Percentiles rank a stretch among this genome's conserved stretches.
These are phyloP conservation scores for Galerina sulciceps DNA, from an alignment of 768 basidiomycete genomes.

Conservation along the genomic window DNA sequence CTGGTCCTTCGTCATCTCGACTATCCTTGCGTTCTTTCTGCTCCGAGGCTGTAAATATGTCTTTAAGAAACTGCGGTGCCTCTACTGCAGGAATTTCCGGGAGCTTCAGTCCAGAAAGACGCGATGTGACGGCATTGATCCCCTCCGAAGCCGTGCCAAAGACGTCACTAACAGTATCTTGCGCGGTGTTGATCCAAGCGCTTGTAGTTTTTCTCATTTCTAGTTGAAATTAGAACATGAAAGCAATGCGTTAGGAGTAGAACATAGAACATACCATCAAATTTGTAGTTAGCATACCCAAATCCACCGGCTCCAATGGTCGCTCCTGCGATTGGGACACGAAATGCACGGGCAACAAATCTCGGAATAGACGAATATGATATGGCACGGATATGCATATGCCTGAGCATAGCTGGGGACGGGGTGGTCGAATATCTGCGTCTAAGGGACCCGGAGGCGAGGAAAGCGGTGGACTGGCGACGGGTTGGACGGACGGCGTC, in stretches of 20 bases:
- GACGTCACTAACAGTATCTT: constrained; percentile 72
- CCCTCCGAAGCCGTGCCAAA: constrained; percentile 76
- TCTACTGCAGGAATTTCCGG: constrained; percentile 59
- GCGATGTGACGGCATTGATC: constrained; percentile 60
- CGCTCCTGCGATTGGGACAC: constrained; percentile 86
- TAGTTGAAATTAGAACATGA: constrained; percentile 29
- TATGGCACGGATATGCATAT: constrained; percentile 72
- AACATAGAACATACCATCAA: constrained; percentile 76
- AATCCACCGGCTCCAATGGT: constrained; percentile 90
- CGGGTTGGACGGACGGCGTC: constrained; percentile 46
- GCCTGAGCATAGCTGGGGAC: constrained; percentile 51
- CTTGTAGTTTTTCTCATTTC: constrained; percentile 74
- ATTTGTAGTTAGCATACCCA: constrained; percentile 95
- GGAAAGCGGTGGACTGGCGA: constrained; percentile 61
- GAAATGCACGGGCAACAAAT: constrained; percentile 85
- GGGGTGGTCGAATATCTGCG: constrained; percentile 47
- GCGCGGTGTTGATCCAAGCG: constrained; percentile 66
- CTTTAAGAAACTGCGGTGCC: constrained; percentile 72
- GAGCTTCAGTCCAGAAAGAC: constrained; percentile 64
- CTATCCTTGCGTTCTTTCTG: constrained; percentile 33
- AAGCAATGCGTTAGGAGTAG: not conserved
- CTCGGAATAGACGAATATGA: constrained; percentile 91
- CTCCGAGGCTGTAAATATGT: constrained; percentile 49
- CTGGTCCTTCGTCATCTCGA: constrained; percentile 34
- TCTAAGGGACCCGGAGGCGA: constrained; percentile 58